Conservation (phyloP, 306 rosid species). For the Lathyrus aphaca region DNA sequence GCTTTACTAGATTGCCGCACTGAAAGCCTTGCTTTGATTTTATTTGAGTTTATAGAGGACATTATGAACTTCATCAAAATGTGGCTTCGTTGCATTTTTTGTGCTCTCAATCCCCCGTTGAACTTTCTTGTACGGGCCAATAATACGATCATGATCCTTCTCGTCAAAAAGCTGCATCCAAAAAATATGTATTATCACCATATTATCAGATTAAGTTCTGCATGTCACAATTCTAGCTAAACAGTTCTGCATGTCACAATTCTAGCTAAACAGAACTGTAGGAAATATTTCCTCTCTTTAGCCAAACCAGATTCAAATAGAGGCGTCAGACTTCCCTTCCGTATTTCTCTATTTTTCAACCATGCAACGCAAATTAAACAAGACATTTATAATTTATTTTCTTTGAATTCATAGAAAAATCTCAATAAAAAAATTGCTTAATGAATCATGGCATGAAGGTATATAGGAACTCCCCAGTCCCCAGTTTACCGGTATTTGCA, state of each 20-base stretch:
- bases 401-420: slow-evolving; percentile 30
- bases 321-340: background rate
- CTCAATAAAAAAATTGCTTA: background rate
- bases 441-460: slow-evolving; percentile 12
- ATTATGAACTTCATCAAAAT: slow-evolving; percentile 77
- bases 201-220: slow-evolving; percentile 20
- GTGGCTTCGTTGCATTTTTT: slow-evolving; percentile 74
- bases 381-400: slow-evolving; percentile 4
- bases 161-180: slow-evolving; percentile 67
- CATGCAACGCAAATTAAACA: slow-evolving; percentile 28
- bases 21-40: slow-evolving; percentile 47
- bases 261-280: slow-evolving; percentile 4
- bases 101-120: slow-evolving; percentile 80
- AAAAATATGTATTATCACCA: background rate
- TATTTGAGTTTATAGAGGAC: slow-evolving; percentile 56
- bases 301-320: background rate
- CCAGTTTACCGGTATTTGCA: slow-evolving; percentile 76
- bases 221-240: slow-evolving; percentile 11
- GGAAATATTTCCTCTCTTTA: background rate
- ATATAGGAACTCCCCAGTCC: slow-evolving; percentile 1
- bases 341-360: slow-evolving; percentile 34
- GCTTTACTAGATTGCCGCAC: slow-evolving; percentile 43
- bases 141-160: slow-evolving; percentile 61
- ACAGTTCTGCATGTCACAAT: slow-evolving; percentile 23
- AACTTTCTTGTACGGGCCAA: slow-evolving; percentile 82